Evolutionary conservation across 352 stramenopile species (phyloP).

Genomic region (Phytophthora nicotianae): DNA sequence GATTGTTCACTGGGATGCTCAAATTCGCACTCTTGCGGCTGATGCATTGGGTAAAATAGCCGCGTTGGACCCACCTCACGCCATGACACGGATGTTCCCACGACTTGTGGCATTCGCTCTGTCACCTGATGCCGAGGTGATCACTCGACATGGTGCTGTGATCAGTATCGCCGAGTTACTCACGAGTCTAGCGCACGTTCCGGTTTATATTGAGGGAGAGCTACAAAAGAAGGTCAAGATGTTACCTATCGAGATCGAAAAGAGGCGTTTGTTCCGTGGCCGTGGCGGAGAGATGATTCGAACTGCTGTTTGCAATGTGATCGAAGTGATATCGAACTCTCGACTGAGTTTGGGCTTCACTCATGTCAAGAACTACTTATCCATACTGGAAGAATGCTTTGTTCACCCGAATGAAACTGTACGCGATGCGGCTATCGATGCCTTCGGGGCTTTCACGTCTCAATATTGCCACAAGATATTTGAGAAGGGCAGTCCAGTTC

Average conservation of each 20-base stretch:
- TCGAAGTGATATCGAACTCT: constrained; percentile 87
- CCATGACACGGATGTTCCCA: constrained; percentile 81
- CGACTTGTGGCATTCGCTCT: constrained; percentile 82
- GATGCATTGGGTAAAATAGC: constrained; percentile 88
- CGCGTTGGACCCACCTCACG: constrained; percentile 77
- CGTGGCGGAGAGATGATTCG: constrained; percentile 96
- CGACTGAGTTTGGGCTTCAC: constrained; percentile 60
- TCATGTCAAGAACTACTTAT: constrained; percentile 81
- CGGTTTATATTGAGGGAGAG: constrained; percentile 73
- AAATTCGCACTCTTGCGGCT: constrained; percentile 91
- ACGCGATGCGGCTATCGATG: constrained; percentile 86
- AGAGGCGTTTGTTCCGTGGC: constrained; percentile 94
- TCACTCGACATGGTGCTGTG: constrained; percentile 93
- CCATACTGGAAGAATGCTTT: constrained; percentile 91
- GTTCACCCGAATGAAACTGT: constrained; percentile 94
- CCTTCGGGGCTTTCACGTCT: constrained; percentile 83
- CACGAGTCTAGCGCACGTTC: constrained; percentile 48
- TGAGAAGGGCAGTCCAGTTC: constrained; percentile 43
- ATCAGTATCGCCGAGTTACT: constrained; percentile 91
- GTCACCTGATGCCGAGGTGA: constrained; percentile 88
- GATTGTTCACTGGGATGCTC: constrained; percentile 95
- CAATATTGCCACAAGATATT: constrained; percentile 89
- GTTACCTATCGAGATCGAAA: constrained; percentile 91
- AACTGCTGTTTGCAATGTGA: constrained; percentile 92
- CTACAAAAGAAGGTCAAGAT: constrained; percentile 73